Percentiles rank a stretch among this genome's conserved stretches.
These are phyloP conservation scores for Pezicula neosporulosa DNA, from an alignment of 2,329 filamentous ascomycete species.

Conservation along the genomic window DNA sequence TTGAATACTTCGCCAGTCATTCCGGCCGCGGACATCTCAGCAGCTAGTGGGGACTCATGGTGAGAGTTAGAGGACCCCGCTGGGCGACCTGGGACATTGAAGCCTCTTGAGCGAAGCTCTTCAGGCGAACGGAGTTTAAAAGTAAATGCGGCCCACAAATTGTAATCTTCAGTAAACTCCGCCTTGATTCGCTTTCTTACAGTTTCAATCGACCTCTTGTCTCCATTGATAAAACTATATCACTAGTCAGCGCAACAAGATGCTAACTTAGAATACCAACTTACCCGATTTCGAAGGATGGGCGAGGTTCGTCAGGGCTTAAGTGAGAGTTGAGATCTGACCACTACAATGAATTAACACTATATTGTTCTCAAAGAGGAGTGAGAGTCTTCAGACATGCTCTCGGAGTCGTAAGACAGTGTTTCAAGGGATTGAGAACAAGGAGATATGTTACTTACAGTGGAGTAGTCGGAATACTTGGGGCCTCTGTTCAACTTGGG, in stretches of 20 bases:
- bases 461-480: slow-evolving; percentile 9
- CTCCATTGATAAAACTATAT: slow-evolving; percentile 9
- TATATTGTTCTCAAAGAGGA: too few relatives aligned
- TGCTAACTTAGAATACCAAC: background rate
- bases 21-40: too few relatives aligned
- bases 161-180: slow-evolving; percentile 8
- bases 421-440: too few relatives aligned
- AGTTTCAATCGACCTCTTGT: background rate
- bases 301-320: slow-evolving; percentile 1
- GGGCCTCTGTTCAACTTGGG: slow-evolving; percentile 8
- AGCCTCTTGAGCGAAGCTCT: slow-evolving; percentile 11
- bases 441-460: too few relatives aligned
- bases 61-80: too few relatives aligned
- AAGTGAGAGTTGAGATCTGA: slow-evolving; percentile 10
- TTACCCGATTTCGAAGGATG: slow-evolving; percentile 19
- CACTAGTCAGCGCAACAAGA: background rate
- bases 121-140: slow-evolving; percentile 13
- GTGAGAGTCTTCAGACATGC: too few relatives aligned
- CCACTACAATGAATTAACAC: too few relatives aligned
- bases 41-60: too few relatives aligned
- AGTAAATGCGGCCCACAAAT: slow-evolving; percentile 12
- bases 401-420: too few relatives aligned
- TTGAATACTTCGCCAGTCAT: too few relatives aligned
- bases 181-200: slow-evolving; percentile 9
- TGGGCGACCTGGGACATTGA: slow-evolving; percentile 2